These are phyloP conservation scores for Ceratobasidium sp. DNA, from an alignment of 1,284 basidiomycete species.

Conservation along the genomic window DNA sequence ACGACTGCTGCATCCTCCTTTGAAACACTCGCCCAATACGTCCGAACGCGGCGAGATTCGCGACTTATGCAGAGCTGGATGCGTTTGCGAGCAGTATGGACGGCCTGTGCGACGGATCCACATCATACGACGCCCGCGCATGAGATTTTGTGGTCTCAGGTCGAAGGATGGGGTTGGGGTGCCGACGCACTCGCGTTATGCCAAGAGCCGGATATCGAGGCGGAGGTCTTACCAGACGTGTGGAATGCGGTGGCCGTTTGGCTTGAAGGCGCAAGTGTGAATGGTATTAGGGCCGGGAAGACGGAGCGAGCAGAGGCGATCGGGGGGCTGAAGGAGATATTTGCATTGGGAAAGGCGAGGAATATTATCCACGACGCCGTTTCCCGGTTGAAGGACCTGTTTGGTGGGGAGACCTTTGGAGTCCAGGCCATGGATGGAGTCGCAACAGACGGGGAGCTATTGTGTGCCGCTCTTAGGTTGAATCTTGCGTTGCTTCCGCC, in stretches of 20 bases:
- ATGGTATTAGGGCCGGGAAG: constrained; percentile 76
- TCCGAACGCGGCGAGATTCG: constrained; percentile 53
- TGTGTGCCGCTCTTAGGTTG: constrained; percentile 70
- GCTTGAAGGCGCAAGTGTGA: constrained; percentile 81
- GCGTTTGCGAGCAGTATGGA: constrained; percentile 78
- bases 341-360: constrained; percentile 6
- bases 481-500: constrained; percentile 62
- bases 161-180: constrained; percentile 81
- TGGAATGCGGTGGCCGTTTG: constrained; percentile 76
- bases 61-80: constrained; percentile 62
- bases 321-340: constrained; percentile 24
- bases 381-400: constrained; percentile 9
- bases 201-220: constrained; percentile 52
- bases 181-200: constrained; percentile 65
- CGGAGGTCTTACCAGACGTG: constrained; percentile 62
- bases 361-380: constrained; percentile 7
- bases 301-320: constrained; percentile 64
- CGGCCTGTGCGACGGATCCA: constrained; percentile 86
- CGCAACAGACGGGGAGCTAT: constrained; percentile 53
- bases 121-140: constrained; percentile 89
- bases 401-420: not conserved
- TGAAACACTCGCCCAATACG: constrained; percentile 53
- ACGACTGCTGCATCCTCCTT: constrained; percentile 73
- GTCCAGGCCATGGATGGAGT: constrained; percentile 21
- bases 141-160: constrained; percentile 91